Evolutionary conservation across 208 protist genomes (phyloP).

Genomic region (Trypanosoma brucei): DNA sequence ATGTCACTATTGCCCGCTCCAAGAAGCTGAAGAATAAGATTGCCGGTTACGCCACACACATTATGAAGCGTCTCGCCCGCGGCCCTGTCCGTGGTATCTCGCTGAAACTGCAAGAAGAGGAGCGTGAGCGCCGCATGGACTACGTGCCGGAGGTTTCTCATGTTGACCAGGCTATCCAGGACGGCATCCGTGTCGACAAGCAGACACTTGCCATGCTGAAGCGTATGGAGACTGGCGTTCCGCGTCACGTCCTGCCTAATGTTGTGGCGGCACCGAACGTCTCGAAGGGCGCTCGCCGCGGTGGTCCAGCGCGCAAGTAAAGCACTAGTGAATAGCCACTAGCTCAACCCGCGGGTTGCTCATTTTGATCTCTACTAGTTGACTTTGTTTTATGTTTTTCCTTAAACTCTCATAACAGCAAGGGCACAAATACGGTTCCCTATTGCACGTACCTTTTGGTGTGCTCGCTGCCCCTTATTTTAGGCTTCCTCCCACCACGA

Average conservation of each 20-base stretch:
- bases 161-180: conserved; percentile 81
- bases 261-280: conserved; percentile 20
- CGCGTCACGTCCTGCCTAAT: conserved; percentile 51
- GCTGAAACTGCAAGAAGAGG: conserved; percentile 99
- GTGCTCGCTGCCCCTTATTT: no score
- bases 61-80: conserved; percentile 98
- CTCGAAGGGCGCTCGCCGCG: conserved; percentile 27
- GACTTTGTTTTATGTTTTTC: conserved; percentile 22
- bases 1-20: conserved; percentile 98
- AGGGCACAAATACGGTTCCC: no score
- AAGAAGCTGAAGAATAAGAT: conserved; percentile 99
- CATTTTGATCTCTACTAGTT: conserved; percentile 19
- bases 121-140: conserved; percentile 99
- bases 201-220: conserved; percentile 84
- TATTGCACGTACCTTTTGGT: no score
- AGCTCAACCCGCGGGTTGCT: not conserved
- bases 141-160: conserved; percentile 95
- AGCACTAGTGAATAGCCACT: not conserved
- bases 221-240: conserved; percentile 80
- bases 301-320: conserved; percentile 32
- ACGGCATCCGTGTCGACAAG: conserved; percentile 88
- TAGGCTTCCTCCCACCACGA: no score
- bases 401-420: not conserved
- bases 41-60: conserved; percentile 98
- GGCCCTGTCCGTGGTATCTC: conserved; percentile 99